Evolutionary conservation across 441 rosid species (phyloP).

Genomic region (Heliophila coronopifolia): DNA sequence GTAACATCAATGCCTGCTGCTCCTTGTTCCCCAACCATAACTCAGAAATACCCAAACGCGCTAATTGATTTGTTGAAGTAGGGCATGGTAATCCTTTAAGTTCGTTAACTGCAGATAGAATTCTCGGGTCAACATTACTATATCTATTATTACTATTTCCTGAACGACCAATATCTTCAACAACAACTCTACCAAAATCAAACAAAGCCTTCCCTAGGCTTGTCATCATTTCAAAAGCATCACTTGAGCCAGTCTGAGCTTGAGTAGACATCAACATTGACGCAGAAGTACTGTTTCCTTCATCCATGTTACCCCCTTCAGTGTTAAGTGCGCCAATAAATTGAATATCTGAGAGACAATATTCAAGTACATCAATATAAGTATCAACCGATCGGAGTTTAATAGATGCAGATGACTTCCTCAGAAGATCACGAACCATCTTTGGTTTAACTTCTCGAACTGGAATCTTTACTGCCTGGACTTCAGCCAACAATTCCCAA

Average conservation of each 20-base stretch:
- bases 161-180: slow-evolving; percentile 88
- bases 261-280: slow-evolving; percentile 38
- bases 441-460: slow-evolving; percentile 88
- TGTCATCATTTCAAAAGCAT: slow-evolving; percentile 95
- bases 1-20: slow-evolving; percentile 74
- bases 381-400: slow-evolving; percentile 85
- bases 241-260: slow-evolving; percentile 67
- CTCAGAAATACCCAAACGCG: slow-evolving; percentile 64
- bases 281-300: slow-evolving; percentile 36
- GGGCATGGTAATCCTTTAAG: slow-evolving; percentile 89
- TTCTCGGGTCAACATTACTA: slow-evolving; percentile 42
- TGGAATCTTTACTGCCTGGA: slow-evolving; percentile 69
- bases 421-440: slow-evolving; percentile 92
- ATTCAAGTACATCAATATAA: slow-evolving; percentile 84
- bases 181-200: slow-evolving; percentile 94
- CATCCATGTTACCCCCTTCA: slow-evolving; percentile 37
- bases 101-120: slow-evolving; percentile 51
- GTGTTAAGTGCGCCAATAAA: slow-evolving; percentile 40
- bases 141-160: slow-evolving; percentile 44
- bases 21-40: slow-evolving; percentile 90
- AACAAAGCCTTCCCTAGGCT: slow-evolving; percentile 89
- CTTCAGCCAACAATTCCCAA: slow-evolving; percentile 87
- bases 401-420: slow-evolving; percentile 54
- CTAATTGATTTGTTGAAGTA: slow-evolving; percentile 71
- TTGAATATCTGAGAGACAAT: slow-evolving; percentile 84